Conservation (phyloP, 768 basidiomycete genomes). For the Sarcomyxa edulis region DNA sequence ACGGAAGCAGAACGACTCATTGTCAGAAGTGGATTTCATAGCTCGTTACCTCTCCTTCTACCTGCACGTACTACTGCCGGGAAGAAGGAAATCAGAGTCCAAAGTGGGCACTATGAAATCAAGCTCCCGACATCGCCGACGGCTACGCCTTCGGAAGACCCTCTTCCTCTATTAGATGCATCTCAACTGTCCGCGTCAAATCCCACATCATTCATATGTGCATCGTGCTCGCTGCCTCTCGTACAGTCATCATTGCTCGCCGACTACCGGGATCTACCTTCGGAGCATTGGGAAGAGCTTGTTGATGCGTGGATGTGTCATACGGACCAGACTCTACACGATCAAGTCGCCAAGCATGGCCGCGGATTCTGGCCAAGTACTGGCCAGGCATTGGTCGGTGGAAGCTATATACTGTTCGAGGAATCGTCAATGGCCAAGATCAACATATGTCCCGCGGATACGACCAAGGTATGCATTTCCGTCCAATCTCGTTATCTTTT, state of each 20-base stretch:
- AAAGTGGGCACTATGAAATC: constrained; percentile 64
- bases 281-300: constrained; percentile 96
- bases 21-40: constrained; percentile 52
- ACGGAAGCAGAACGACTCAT: constrained; percentile 52
- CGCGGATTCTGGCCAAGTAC: constrained; percentile 75
- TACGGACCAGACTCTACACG: constrained; percentile 77
- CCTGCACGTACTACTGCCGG: constrained; percentile 57
- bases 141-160: constrained; percentile 22
- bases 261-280: constrained; percentile 81
- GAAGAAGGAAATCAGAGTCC: constrained; percentile 50
- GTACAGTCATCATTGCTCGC: constrained; percentile 46
- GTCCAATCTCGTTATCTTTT: constrained; percentile 5
- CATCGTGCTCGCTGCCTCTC: constrained; percentile 75
- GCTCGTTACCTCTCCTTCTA: constrained; percentile 52
- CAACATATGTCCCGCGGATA: constrained; percentile 44
- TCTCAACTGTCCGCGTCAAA: constrained; percentile 47
- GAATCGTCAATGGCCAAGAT: constrained; percentile 45
- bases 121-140: constrained; percentile 45
- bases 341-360: constrained; percentile 54
- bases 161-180: constrained; percentile 61
- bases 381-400: constrained; percentile 79
- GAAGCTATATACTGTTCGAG: constrained; percentile 82
- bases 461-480: constrained; percentile 40
- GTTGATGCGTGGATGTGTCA: constrained; percentile 99
- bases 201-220: constrained; percentile 70